Evolutionary conservation across 805 yeast species (phyloP), one percentile per base, ranked within the genome.

Genomic region (Saturnispora sanitii): DNA sequence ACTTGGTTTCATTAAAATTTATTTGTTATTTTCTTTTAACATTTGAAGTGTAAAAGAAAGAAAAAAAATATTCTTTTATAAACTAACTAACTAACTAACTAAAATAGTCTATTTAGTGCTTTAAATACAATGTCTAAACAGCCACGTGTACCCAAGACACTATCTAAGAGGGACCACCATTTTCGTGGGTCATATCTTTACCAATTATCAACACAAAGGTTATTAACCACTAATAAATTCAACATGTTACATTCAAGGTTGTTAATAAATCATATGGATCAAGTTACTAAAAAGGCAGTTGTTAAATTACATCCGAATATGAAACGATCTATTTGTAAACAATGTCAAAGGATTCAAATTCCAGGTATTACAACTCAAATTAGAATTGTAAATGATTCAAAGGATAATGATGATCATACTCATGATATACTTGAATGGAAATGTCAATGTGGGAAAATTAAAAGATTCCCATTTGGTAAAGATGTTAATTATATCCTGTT

Each of bases 321-420:
- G 9, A 86, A 86, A 57, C 65, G 94, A 48, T 66, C 71, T 0
- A 53, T 79, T 13, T 86, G 95, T 58, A 84, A 83, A 50, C 61
- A 60, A 28, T 86, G 95, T 57, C 60, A 70, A 34, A 56, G 75
- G 7, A 45, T 71, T 8, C 60, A 71, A 45, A 51, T 74, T 1
- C 75, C 80, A 1, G 80, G n/a, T n/a, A n/a, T n/a, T n/a, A n/a
- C n/a, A n/a, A n/a, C n/a, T n/a, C n/a, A n/a, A n/a, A n/a, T n/a
- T n/a, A 55, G 62, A 17, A 41, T 79, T 1, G 65, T 58, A 26
- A 75, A 78, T 50, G 38, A 38, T 13, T 70, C 75, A 16, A 66
- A 61, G n/a, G 8, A 12, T 35, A 29, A 39, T 0, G 36, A 57
- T 1, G 13, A n/a, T 6, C 49, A 55, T 0, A 54, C 59, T 18